Percentiles rank a stretch among this genome's conserved stretches.
Conservation (phyloP, 2,329 filamentous ascomycete species). For the Diaporthe velutina region DNA sequence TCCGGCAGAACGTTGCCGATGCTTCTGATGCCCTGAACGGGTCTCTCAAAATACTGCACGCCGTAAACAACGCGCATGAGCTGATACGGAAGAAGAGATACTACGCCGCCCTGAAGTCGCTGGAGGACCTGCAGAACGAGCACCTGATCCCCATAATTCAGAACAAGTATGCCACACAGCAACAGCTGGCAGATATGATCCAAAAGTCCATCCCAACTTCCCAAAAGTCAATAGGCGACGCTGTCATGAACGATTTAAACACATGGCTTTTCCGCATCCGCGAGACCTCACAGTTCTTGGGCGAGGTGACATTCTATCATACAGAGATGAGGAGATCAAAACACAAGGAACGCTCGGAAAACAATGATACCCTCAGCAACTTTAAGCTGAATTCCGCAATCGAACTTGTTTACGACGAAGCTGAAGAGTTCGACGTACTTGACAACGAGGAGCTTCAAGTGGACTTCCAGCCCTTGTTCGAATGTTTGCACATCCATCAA, state of each 20-base stretch:
- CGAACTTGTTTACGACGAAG: slow-evolving; percentile 94
- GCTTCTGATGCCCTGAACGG: slow-evolving; percentile 89
- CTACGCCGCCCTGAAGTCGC: slow-evolving; percentile 91
- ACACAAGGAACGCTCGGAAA: slow-evolving; percentile 85
- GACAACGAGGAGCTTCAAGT: slow-evolving; percentile 96
- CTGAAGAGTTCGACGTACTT: slow-evolving; percentile 93
- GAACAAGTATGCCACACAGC: slow-evolving; percentile 91
- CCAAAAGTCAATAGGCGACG: slow-evolving; percentile 92
- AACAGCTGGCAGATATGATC: slow-evolving; percentile 95
- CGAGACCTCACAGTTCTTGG: slow-evolving; percentile 95
- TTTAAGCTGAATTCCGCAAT: slow-evolving; percentile 97
- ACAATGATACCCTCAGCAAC: slow-evolving; percentile 79
- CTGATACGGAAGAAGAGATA: slow-evolving; percentile 93
- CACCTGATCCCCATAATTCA: slow-evolving; percentile 81
- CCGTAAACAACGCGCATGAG: slow-evolving; percentile 95
- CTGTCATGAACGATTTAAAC: slow-evolving; percentile 96
- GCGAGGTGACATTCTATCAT: slow-evolving; percentile 96
- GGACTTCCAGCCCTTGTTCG: slow-evolving; percentile 93
- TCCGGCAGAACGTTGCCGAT: slow-evolving; percentile 96
- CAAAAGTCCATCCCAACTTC: slow-evolving; percentile 95
- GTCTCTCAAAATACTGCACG: slow-evolving; percentile 90
- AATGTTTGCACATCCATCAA: slow-evolving; percentile 96
- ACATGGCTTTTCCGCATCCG: slow-evolving; percentile 96
- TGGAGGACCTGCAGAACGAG: slow-evolving; percentile 97
- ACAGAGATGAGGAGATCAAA: slow-evolving; percentile 88